These are phyloP conservation scores for Pogostemon cablin DNA, from an alignment of 257 asterid genomes.

Conservation along the genomic window DNA sequence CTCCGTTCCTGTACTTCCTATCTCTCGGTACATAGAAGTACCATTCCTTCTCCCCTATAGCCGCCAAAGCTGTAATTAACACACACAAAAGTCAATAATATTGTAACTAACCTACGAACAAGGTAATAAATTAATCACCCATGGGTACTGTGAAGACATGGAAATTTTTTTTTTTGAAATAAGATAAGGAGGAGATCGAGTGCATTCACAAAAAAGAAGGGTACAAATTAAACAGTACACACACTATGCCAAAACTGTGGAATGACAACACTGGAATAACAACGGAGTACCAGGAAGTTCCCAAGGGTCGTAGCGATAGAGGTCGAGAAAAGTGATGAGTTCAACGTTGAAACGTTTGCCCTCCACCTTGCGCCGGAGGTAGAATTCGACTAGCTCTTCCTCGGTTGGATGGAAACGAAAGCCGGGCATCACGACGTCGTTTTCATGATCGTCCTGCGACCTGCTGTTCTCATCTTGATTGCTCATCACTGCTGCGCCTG, in stretches of 20 bases:
- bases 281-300: slow-evolving; percentile 78
- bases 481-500: slow-evolving; percentile 51
- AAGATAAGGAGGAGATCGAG: background rate
- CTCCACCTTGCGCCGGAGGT: slow-evolving; percentile 99
- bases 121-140: too few species aligned
- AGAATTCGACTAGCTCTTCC: slow-evolving; percentile 95
- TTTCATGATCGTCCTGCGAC: slow-evolving; percentile 63
- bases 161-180: too few species aligned
- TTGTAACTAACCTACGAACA: background rate
- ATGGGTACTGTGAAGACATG: too few species aligned
- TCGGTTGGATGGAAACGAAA: slow-evolving; percentile 98
- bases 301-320: slow-evolving; percentile 99
- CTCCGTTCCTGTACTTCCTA: slow-evolving; percentile 87
- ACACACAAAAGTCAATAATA: background rate
- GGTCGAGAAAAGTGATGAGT: slow-evolving; percentile 91
- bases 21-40: slow-evolving; percentile 95
- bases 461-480: slow-evolving; percentile 41
- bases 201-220: background rate
- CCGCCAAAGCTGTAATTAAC: slow-evolving; percentile 74
- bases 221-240: too few species aligned
- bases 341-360: slow-evolving; percentile 97
- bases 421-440: slow-evolving; percentile 96
- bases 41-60: slow-evolving; percentile 99
- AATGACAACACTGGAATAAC: background rate
- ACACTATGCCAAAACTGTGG: too few species aligned